phyloP scores from a whole-genome alignment of 2,329 filamentous ascomycete genomes.

The Colletotrichum sp. region DNA sequence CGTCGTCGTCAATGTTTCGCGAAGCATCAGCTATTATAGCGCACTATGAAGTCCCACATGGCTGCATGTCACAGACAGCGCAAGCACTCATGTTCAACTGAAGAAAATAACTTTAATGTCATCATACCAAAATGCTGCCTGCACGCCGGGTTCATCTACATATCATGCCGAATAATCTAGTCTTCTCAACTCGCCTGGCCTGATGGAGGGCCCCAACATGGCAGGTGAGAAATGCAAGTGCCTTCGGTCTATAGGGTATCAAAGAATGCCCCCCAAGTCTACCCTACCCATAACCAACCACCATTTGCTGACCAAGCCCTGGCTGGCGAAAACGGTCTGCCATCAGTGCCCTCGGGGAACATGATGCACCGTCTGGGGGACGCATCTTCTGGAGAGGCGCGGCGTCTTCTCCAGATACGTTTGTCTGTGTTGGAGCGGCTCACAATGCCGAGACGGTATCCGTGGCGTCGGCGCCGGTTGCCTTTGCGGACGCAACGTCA shows the following conservation, averaged over 20 bases:
- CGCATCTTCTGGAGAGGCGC: neutral
- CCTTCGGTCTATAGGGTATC: slow-evolving; percentile 23
- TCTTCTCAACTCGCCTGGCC: neutral
- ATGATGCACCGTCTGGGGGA: neutral
- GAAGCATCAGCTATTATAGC: neutral
- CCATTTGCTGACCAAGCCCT: neutral
- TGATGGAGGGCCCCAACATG: neutral
- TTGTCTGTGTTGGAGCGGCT: neutral
- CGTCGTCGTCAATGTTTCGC: neutral
- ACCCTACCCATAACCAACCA: slow-evolving; percentile 11
- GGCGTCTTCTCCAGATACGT: neutral
- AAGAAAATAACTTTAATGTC: neutral
- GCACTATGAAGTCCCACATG: neutral
- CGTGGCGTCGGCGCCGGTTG: slow-evolving; percentile 11
- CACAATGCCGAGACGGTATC: slow-evolving; percentile 17
- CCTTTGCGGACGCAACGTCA: slow-evolving; percentile 5
- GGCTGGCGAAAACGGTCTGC: neutral
- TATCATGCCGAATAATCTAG: slow-evolving; percentile 12
- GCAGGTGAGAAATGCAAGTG: slow-evolving; percentile 5
- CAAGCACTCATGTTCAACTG: neutral
- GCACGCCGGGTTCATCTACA: slow-evolving; percentile 16
- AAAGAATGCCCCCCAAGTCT: slow-evolving; percentile 19
- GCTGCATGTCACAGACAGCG: neutral
- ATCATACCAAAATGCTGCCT: neutral
- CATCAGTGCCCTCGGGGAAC: neutral